phyloP scores from a whole-genome alignment of 371 early-diverging fungal species.

The Lichtheimia ramosa region DNA sequence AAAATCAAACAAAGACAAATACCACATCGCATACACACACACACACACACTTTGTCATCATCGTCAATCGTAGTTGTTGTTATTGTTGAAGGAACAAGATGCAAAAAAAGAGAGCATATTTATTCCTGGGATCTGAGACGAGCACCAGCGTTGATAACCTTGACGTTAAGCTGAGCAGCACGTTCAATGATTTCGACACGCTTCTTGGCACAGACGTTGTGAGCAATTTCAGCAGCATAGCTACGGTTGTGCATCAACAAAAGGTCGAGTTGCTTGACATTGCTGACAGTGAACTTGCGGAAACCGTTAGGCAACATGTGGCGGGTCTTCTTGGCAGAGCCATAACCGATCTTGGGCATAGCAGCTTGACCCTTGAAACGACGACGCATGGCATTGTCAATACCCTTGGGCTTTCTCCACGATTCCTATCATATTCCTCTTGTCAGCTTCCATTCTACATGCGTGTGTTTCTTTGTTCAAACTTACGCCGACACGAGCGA shows the following conservation, averaged over 20 bases:
- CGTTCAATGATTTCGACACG: conserved; percentile 96
- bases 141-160: conserved; percentile 97
- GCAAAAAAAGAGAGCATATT: conserved; percentile 18
- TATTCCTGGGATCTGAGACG: conserved; percentile 92
- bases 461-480: neutral
- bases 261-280: conserved; percentile 95
- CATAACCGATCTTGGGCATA: conserved; percentile 99
- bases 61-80: neutral
- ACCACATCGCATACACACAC: neutral
- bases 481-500: conserved; percentile 89
- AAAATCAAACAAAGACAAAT: neutral
- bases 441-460: neutral
- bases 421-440: conserved; percentile 61
- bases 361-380: conserved; percentile 97
- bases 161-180: conserved; percentile 97
- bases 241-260: conserved; percentile 99
- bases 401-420: conserved; percentile 99
- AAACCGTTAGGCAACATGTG: conserved; percentile 98
- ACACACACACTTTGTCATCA: neutral
- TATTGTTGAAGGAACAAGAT: neutral
- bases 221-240: conserved; percentile 99
- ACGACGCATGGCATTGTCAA: conserved; percentile 99
- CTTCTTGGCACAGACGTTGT: conserved; percentile 97
- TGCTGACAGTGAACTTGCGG: conserved; percentile 96
- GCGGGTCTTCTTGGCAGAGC: conserved; percentile 95